Evolutionary conservation across 192 early-diverging fungal genomes (phyloP).

Genomic region (Phlyctochytrium bullatum): DNA sequence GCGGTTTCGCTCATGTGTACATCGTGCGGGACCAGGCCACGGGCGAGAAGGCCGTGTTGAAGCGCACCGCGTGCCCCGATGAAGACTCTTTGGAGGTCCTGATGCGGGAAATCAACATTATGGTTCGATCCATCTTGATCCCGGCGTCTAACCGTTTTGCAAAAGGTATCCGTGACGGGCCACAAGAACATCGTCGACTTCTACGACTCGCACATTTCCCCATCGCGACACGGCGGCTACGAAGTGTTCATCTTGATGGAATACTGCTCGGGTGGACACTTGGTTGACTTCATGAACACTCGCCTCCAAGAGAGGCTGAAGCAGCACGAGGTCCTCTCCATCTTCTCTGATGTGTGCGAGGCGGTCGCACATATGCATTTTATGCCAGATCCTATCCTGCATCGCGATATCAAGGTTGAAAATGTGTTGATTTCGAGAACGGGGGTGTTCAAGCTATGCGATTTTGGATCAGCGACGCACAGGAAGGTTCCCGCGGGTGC

Average conservation of each 20-base stretch:
- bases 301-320: conserved; percentile 67
- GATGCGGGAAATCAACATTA: conserved; percentile 72
- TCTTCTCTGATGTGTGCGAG: conserved; percentile 83
- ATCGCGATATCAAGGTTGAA: conserved; percentile 79
- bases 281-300: conserved; percentile 86
- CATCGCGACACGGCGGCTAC: conserved; percentile 59
- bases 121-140: conserved; percentile 49
- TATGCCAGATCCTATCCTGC: conserved; percentile 73
- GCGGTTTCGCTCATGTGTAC: conserved; percentile 93
- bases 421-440: conserved; percentile 63
- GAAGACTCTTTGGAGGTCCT: conserved; percentile 57
- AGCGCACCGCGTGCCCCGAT: conserved; percentile 74
- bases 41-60: conserved; percentile 69
- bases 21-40: conserved; percentile 54
- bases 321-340: conserved; percentile 83
- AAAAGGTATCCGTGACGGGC: conserved; percentile 63
- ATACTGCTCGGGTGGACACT: conserved; percentile 77
- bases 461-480: conserved; percentile 90
- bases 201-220: conserved; percentile 62
- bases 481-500: conserved; percentile 51
- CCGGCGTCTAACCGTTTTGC: background rate
- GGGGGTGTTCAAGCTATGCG: conserved; percentile 83
- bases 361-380: conserved; percentile 93
- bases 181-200: conserved; percentile 83
- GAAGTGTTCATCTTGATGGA: conserved; percentile 91